These are phyloP conservation scores for Mallotus repandus DNA, from an alignment of 441 rosid genomes.

Conservation along the genomic window DNA sequence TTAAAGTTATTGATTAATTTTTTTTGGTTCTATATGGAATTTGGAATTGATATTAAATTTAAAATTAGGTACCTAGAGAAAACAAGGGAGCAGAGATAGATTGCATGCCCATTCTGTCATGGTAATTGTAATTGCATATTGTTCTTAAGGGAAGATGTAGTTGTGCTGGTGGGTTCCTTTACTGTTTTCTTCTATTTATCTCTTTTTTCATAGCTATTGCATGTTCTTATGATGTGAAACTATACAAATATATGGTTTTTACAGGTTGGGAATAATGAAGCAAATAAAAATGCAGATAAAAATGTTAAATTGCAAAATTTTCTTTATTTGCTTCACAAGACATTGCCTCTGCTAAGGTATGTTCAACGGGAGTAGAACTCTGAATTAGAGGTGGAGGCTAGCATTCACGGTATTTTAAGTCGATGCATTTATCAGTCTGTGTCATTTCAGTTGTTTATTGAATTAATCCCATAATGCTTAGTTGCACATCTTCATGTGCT, in stretches of 20 bases:
- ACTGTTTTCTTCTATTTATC: slow-evolving; percentile 5
- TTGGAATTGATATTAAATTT: slow-evolving; percentile 15
- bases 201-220: not conserved
- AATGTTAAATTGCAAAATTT: slow-evolving; percentile 35
- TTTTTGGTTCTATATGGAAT: not conserved
- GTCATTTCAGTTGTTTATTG: not conserved
- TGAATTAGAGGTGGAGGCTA: slow-evolving; percentile 44
- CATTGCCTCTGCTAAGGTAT: slow-evolving; percentile 44
- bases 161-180: slow-evolving; percentile 30
- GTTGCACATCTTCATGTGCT: slow-evolving; percentile 21
- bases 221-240: slow-evolving; percentile 26
- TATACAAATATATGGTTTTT: slow-evolving; percentile 20
- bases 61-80: slow-evolving; percentile 49
- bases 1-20: not conserved
- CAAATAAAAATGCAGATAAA: slow-evolving; percentile 27
- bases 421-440: slow-evolving; percentile 12
- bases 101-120: slow-evolving; percentile 51
- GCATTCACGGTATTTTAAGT: slow-evolving; percentile 35
- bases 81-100: slow-evolving; percentile 41
- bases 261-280: slow-evolving; percentile 36
- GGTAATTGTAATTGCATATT: slow-evolving; percentile 59
- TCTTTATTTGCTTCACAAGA: slow-evolving; percentile 42
- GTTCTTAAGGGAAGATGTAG: slow-evolving; percentile 30
- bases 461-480: slow-evolving; percentile 12
- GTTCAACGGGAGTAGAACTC: slow-evolving; percentile 47